These are phyloP conservation scores for Dendrobium catenatum DNA, from an alignment of 106 monocot species.

Conservation along the genomic window DNA sequence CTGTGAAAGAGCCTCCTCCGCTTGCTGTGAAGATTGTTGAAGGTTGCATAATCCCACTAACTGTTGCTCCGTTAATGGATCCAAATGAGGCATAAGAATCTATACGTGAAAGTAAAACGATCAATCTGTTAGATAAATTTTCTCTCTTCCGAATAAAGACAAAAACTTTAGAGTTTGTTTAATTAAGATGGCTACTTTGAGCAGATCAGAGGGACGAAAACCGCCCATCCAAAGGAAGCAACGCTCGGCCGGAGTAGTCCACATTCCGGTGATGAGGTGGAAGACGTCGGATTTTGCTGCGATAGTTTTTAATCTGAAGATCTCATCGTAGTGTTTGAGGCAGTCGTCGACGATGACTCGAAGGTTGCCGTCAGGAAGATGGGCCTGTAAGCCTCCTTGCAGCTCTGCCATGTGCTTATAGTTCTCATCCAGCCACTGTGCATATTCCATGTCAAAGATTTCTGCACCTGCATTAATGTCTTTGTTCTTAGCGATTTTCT, in stretches of 20 bases:
- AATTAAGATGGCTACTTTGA: conserved; percentile 48
- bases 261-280: conserved; percentile 86
- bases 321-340: conserved; percentile 61
- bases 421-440: conserved; percentile 72
- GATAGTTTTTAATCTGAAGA: conserved; percentile 56
- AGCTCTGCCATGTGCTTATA: conserved; percentile 61
- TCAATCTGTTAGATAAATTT: background rate
- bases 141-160: too few species aligned
- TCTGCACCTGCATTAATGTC: conserved; percentile 31
- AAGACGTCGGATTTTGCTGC: conserved; percentile 74
- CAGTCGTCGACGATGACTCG: conserved; percentile 67
- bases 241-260: conserved; percentile 79
- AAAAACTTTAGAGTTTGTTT: too few species aligned
- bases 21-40: conserved; percentile 84
- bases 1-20: conserved; percentile 93
- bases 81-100: conserved; percentile 74
- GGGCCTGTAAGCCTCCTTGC: conserved; percentile 53
- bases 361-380: conserved; percentile 54
- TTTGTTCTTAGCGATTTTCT: too few species aligned
- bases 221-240: conserved; percentile 98
- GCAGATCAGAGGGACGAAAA: conserved; percentile 80
- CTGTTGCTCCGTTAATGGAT: conserved; percentile 88
- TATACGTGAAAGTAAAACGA: conserved; percentile 6
- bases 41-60: conserved; percentile 68
- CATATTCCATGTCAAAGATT: conserved; percentile 87